A percentile compares a stretch with the other conserved stretches of the same genome.
These are phyloP conservation scores for Teunomyces lycoperdinae DNA, from an alignment of 805 yeast genomes.

Conservation along the genomic window DNA sequence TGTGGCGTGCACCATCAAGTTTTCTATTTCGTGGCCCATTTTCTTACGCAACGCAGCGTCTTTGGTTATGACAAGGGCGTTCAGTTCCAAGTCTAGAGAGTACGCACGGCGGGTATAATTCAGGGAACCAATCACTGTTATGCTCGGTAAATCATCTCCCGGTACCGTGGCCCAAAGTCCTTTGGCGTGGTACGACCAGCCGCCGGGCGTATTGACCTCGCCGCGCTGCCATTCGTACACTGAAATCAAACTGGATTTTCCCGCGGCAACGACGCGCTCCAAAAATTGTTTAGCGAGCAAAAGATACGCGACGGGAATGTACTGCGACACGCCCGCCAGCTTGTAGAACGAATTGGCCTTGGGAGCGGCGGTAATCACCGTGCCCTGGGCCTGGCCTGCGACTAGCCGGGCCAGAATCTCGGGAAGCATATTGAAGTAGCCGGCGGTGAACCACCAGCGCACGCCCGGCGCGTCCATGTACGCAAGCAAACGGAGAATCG, in stretches of 20 bases:
- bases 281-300: slow-evolving; percentile 70
- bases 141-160: slow-evolving; percentile 54
- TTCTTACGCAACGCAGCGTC: slow-evolving; percentile 54
- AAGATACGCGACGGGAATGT: slow-evolving; percentile 84
- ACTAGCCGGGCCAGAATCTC: slow-evolving; percentile 60
- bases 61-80: slow-evolving; percentile 73
- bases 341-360: slow-evolving; percentile 90
- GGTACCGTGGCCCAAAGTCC: slow-evolving; percentile 83
- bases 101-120: slow-evolving; percentile 92
- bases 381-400: slow-evolving; percentile 56
- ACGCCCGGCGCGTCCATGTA: slow-evolving; percentile 52
- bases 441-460: slow-evolving; percentile 90
- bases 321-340: slow-evolving; percentile 76
- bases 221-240: slow-evolving; percentile 89
- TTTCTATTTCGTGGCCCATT: slow-evolving; percentile 62
- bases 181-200: slow-evolving; percentile 98
- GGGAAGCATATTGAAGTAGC: slow-evolving; percentile 90
- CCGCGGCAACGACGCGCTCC: slow-evolving; percentile 42
- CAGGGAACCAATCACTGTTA: slow-evolving; percentile 87
- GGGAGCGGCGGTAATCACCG: slow-evolving; percentile 87
- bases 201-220: slow-evolving; percentile 70
- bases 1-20: slow-evolving; percentile 53
- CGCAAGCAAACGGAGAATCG: slow-evolving; percentile 60
- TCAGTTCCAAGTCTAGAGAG: slow-evolving; percentile 81
- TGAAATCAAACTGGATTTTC: slow-evolving; percentile 45